phyloP scores from a whole-genome alignment of 192 early-diverging fungal species.

The Dissophora globulifera region DNA sequence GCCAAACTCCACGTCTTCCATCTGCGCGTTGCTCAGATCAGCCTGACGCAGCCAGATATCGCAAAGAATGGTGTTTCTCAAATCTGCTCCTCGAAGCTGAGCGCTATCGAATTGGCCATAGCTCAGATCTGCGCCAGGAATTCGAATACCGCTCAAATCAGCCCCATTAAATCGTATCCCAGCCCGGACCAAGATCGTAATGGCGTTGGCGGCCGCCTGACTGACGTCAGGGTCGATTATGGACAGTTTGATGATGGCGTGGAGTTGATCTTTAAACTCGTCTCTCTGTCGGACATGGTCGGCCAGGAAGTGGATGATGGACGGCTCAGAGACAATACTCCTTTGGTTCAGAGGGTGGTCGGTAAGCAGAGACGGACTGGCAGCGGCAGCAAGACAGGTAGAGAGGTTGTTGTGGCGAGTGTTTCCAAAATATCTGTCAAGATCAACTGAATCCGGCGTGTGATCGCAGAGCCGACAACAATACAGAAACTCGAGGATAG shows the following conservation, averaged over 20 bases:
- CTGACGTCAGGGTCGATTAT: neutral
- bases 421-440: neutral
- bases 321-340: neutral
- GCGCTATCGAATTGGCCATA: conserved; percentile 4
- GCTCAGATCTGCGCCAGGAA: neutral
- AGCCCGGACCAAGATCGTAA: conserved; percentile 4
- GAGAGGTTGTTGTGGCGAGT: neutral
- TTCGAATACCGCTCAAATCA: neutral
- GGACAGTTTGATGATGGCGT: neutral
- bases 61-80: neutral
- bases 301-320: neutral
- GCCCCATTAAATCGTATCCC: neutral
- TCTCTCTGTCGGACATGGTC: neutral
- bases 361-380: neutral
- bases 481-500: conserved; percentile 4
- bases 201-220: neutral
- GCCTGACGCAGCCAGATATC: neutral
- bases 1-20: conserved; percentile 5
- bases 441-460: neutral
- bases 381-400: neutral
- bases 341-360: neutral
- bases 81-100: conserved; percentile 1
- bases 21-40: neutral
- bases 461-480: neutral
- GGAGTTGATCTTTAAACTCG: neutral